Evolutionary conservation across 202 grass and related monocot species (phyloP).

Genomic region (Cymbopogon flexuosus): DNA sequence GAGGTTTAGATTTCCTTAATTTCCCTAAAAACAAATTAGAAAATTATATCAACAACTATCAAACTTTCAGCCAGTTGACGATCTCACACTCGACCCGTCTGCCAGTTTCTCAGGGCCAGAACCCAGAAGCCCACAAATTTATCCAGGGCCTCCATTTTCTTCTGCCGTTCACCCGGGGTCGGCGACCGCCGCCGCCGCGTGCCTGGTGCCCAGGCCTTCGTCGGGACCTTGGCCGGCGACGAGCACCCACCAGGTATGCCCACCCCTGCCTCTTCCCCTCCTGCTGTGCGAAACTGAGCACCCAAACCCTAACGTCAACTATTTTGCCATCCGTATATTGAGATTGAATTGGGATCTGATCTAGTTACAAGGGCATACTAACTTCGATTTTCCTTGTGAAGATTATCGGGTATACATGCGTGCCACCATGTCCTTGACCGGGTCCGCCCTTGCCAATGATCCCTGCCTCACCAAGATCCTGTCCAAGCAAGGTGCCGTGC

Average conservation of each 20-base stretch:
- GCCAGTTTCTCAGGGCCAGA: too few species aligned
- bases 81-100: too few species aligned
- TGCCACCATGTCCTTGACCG: not conserved
- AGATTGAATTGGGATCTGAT: not conserved
- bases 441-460: constrained; percentile 37
- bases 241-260: not conserved
- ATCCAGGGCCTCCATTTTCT: not conserved
- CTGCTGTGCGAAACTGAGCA: not conserved
- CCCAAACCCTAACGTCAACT: not conserved
- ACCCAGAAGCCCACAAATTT: too few species aligned
- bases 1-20: too few species aligned
- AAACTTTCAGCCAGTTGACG: too few species aligned
- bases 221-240: not conserved
- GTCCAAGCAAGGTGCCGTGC: constrained; percentile 62
- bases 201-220: not conserved
- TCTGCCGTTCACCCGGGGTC: not conserved
- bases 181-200: not conserved
- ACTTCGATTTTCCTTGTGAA: not conserved
- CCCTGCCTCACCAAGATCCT: constrained; percentile 78
- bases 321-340: not conserved
- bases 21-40: too few species aligned
- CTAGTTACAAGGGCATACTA: not conserved
- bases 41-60: too few species aligned
- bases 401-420: not conserved
- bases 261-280: not conserved